Evolutionary conservation across 78 protist species (phyloP).

Genomic region (Dictyostelium capitatum): DNA sequence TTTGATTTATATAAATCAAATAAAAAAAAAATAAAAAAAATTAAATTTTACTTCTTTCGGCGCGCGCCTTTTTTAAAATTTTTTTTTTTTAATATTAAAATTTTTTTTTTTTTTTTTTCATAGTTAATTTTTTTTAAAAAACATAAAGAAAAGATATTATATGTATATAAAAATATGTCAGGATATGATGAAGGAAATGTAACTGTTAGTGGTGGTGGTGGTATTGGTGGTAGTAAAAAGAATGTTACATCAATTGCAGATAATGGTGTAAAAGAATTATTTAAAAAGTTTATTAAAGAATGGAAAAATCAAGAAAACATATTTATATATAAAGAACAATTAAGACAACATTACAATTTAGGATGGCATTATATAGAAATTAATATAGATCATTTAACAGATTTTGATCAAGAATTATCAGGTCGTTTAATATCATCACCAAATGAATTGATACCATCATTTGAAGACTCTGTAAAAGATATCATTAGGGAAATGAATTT

Average conservation of each 20-base stretch:
- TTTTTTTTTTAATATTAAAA: too few species aligned
- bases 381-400: constrained; percentile 67
- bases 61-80: too few species aligned
- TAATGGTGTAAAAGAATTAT: not conserved
- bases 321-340: constrained; percentile 78
- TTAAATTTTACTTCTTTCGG: too few species aligned
- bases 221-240: not conserved
- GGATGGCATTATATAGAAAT: constrained; percentile 53
- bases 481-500: constrained; percentile 40
- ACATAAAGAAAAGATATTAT: too few species aligned
- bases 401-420: constrained; percentile 44
- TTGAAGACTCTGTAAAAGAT: constrained; percentile 37
- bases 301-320: constrained; percentile 49
- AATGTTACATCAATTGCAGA: not conserved
- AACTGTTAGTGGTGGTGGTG: constrained; percentile 69
- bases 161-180: constrained; percentile 25
- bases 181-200: constrained; percentile 78
- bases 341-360: constrained; percentile 41
- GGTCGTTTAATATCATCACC: constrained; percentile 30
- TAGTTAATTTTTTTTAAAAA: too few species aligned
- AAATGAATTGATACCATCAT: constrained; percentile 49
- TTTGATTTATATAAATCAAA: too few species aligned
- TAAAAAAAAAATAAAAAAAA: too few species aligned
- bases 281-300: constrained; percentile 32
- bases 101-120: too few species aligned